Base-by-base conservation (phyloP, 1,284 basidiomycete genomes). In the Ceratobasidium sp. region DNA sequence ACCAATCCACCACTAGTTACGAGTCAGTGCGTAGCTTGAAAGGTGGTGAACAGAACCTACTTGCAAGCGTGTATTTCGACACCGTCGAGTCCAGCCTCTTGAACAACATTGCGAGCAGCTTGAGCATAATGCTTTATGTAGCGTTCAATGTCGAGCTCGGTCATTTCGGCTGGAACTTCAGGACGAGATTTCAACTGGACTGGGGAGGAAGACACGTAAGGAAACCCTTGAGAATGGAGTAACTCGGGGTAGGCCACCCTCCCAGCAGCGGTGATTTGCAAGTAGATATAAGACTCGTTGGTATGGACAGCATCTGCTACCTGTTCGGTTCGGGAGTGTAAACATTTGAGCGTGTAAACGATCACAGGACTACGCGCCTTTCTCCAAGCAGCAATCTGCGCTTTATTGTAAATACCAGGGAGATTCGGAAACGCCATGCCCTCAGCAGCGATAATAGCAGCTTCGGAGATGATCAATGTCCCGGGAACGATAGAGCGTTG, bases 71-170 rank as follows among this genome's bases (percentile, higher is more conserved):
- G 83, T 24, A 84, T 78, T 79, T 84, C 82, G 68, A 84, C 81
- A 0, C 85, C 86, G 74, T 87, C 86, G 74, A 86, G 87, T 2
- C 85, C 86, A 2, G 86, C 85, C 54, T 43, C 37, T 46, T 39
- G 27, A 19, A 72, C 53, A 9, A 68, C 66, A 41, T 62, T 66
- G 11, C 48, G 43, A 24, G 72, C 72, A 24, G 72, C 72, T n/a
- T 64, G 49, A 8, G 59, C 62, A 24, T 74, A 63, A 16, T 49
- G 43, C 49, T 68, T 24, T 27, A 84, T 78, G 74, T 80, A 83
- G 13, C 77, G 58, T 68, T 79, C 58, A 65, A 81, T 79, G n/a
- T 79, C 80, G 1, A 75, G 77, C 34, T 74, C 75, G 3, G 76
- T 76, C 22, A 80, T 29, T 24, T 77, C 51, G 46, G 62, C 71